Base-by-base conservation (phyloP, 352 stramenopile species). In the Phytophthora europaea region DNA sequence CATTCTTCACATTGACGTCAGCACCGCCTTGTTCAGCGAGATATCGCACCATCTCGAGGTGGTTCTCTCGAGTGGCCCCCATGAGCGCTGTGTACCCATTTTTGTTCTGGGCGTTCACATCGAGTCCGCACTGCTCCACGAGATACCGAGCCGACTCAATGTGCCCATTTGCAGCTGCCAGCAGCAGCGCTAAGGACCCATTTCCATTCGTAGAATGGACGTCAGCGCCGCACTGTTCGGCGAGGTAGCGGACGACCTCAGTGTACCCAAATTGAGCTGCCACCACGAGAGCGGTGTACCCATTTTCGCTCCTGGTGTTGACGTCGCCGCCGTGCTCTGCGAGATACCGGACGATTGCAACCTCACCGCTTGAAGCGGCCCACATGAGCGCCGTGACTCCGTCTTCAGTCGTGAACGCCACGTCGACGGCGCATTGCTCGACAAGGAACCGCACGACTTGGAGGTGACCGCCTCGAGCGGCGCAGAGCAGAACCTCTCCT, bases 51-150 rank as follows among this genome's bases (percentile, higher is more conserved):
- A 52, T 6, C 8, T 52, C 20, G 8, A 26, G 8, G 20, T 52
- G 18, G n/a, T 26, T 26, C 9, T 26, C 2, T 5, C 6, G n/a
- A 23, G 45, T n/a, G 45, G 47, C 47, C 56, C n/a, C 12, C 36
- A 62, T 62, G 15, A 62, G 56, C 36, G 56, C 47, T 53, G 47
- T 31, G 47, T 28, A 28, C 4, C 47, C 47, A 9, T 13, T 53
- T 23, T 8, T 16, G 47, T 28, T 53, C 47, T 31, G 16, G 18
- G 6, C 20, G 9, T 53, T 6, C 8, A 53, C 47, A 13, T 28
- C n/a, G 9, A 26, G 18, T 28, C n/a, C 45, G 16, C 45, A 52
- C 3, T 53, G 45, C 45, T 52, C 45, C 20, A 26, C 45, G n/a
- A 52, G 45, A 9, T 59, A 59, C 2, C 8, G 53, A 45, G 26